Percentiles rank a stretch among this genome's conserved stretches.
Conservation (phyloP, 192 early-diverging fungal species). For the Gaertneriomyces semiglobifer region DNA sequence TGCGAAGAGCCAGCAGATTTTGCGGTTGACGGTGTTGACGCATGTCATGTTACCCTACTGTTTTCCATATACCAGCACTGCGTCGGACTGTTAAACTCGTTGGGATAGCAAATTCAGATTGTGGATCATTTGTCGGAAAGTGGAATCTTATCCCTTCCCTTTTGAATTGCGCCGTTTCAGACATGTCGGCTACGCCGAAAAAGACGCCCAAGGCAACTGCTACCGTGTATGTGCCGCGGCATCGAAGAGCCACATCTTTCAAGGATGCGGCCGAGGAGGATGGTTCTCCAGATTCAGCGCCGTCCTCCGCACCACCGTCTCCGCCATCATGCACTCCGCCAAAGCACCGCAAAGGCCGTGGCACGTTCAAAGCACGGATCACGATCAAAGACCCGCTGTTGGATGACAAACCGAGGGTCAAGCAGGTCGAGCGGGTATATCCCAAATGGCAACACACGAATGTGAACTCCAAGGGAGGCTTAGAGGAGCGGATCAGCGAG, state of each 20-base stretch:
- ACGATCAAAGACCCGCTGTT: too few species aligned
- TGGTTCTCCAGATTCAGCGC: background rate
- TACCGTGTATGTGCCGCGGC: constrained; percentile 1
- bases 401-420: too few species aligned
- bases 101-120: too few species aligned
- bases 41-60: too few species aligned
- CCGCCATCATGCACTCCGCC: background rate
- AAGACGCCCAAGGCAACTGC: background rate
- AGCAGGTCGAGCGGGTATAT: background rate
- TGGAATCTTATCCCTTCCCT: too few species aligned
- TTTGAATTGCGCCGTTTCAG: background rate
- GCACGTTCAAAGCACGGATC: background rate
- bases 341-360: background rate
- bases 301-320: background rate
- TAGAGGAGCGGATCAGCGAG: too few species aligned
- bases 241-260: background rate
- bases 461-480: too few species aligned
- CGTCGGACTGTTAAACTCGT: too few species aligned
- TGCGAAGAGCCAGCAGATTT: too few species aligned
- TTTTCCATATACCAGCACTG: too few species aligned
- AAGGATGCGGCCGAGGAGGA: background rate
- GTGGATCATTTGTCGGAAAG: too few species aligned
- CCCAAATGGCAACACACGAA: constrained; percentile 1
- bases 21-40: too few species aligned
- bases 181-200: constrained; percentile 1